phyloP scores from a whole-genome alignment of 371 early-diverging fungal genomes.

The Circinella umbellata region DNA sequence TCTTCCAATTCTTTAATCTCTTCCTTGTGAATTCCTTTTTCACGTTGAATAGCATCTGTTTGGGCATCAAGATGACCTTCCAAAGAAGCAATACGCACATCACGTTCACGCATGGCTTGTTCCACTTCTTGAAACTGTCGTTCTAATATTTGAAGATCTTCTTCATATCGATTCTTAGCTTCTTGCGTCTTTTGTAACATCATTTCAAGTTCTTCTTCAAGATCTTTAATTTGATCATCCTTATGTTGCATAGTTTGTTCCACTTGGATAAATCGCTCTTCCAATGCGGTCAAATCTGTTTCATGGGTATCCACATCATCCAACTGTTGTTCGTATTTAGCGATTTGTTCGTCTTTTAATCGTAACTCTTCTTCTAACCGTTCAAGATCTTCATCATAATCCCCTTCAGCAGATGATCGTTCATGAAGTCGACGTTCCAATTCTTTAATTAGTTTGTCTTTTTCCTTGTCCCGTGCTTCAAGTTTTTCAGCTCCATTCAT shows the following conservation, averaged over 20 bases:
- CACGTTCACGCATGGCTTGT: constrained; percentile 38
- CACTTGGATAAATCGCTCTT: constrained; percentile 24
- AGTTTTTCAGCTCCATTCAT: constrained; percentile 21
- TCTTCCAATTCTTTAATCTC: constrained; percentile 41
- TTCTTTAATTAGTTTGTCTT: constrained; percentile 21
- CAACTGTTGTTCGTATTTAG: constrained; percentile 23
- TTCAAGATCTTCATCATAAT: constrained; percentile 29
- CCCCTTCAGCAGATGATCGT: neutral
- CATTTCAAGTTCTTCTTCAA: constrained; percentile 22
- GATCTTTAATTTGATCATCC: constrained; percentile 21
- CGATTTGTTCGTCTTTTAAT: constrained; percentile 22
- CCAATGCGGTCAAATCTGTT: constrained; percentile 19
- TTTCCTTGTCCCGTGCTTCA: constrained; percentile 23
- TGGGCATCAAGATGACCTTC: constrained; percentile 41
- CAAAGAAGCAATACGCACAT: constrained; percentile 42
- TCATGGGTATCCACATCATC: constrained; percentile 22
- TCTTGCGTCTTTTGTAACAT: constrained; percentile 19
- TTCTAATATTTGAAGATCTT: constrained; percentile 26
- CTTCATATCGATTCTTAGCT: constrained; percentile 24
- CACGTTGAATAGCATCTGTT: constrained; percentile 40
- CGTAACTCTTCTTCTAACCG: constrained; percentile 31
- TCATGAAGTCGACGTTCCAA: constrained; percentile 22
- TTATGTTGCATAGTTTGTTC: constrained; percentile 20
- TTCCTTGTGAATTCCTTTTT: constrained; percentile 34
- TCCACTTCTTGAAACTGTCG: constrained; percentile 29